Conservation (phyloP, 1,284 basidiomycete genomes). For the Boletus calvinii region DNA sequence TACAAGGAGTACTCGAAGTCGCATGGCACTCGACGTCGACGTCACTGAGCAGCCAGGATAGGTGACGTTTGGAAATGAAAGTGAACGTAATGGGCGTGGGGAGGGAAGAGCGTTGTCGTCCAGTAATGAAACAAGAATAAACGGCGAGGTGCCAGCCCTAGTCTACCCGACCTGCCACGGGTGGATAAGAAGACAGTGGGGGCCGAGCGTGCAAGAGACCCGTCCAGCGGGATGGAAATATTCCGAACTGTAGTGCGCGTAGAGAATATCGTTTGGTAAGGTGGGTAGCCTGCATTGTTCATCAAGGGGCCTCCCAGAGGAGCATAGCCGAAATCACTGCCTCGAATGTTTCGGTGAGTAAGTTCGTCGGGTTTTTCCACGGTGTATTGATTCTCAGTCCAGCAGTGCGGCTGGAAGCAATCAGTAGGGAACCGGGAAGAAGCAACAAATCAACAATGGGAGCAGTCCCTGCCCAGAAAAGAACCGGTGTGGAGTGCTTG, state of each 20-base stretch:
- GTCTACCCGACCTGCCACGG: neutral
- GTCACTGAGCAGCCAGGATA: constrained; percentile 4
- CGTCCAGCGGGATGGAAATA: neutral
- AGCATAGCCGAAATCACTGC: constrained; percentile 10
- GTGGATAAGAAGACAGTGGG: neutral
- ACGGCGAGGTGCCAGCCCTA: constrained; percentile 2
- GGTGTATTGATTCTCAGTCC: neutral
- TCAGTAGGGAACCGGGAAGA: neutral
- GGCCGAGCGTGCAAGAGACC: neutral
- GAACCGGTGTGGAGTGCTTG: too few species aligned
- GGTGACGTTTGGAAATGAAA: neutral
- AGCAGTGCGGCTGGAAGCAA: neutral
- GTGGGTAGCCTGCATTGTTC: neutral
- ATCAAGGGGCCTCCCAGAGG: neutral
- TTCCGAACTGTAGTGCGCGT: neutral
- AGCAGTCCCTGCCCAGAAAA: too few species aligned
- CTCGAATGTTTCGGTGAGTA: neutral
- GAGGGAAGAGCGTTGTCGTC: neutral
- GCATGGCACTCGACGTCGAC: constrained; percentile 6
- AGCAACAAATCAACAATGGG: neutral
- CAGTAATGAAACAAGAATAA: neutral
- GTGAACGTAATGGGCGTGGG: neutral
- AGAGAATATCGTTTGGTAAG: neutral
- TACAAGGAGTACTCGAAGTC: neutral
- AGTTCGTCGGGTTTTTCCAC: neutral